Percentiles rank a stretch among this genome's conserved stretches.
Conservation (phyloP, 768 basidiomycete species). For the Tubosaeta brunneosetosa region DNA sequence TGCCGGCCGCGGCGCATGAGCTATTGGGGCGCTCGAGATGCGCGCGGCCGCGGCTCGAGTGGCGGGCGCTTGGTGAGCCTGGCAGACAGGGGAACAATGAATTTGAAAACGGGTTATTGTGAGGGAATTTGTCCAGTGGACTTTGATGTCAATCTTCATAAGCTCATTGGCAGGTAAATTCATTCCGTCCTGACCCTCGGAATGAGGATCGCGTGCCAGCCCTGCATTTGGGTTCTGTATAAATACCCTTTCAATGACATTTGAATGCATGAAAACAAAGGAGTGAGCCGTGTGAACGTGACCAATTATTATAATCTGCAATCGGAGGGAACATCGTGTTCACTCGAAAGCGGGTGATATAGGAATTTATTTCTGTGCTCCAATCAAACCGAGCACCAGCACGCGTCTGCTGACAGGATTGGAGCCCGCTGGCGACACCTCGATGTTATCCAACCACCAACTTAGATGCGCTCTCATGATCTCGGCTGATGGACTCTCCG, state of each 20-base stretch:
- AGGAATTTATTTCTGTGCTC: slow-evolving; percentile 20
- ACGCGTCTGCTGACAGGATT: slow-evolving; percentile 47
- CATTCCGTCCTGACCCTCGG: neutral
- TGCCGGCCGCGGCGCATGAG: neutral
- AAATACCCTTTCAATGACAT: too few relatives aligned
- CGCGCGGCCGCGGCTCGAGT: neutral
- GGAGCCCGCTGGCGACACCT: slow-evolving; percentile 31
- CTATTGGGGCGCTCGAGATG: slow-evolving; percentile 3
- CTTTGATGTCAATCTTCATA: too few relatives aligned
- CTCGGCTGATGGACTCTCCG: slow-evolving; percentile 35
- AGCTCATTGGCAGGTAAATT: neutral
- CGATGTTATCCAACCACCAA: slow-evolving; percentile 61
- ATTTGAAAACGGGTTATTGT: neutral
- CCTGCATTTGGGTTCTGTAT: too few relatives aligned
- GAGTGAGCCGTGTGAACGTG: slow-evolving; percentile 9
- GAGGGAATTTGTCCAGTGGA: neutral
- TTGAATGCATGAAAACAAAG: neutral
- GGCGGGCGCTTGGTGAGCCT: neutral
- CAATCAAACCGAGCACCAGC: slow-evolving; percentile 41
- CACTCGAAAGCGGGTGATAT: neutral
- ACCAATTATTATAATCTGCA: neutral
- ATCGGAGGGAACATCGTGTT: neutral
- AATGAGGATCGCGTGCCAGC: neutral
- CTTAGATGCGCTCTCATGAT: slow-evolving; percentile 47
- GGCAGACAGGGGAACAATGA: neutral